Percentiles rank a stretch among this genome's conserved stretches.
Conservation (phyloP, 1,284 basidiomycete genomes). For the Rhodotorula mucilaginosa region DNA sequence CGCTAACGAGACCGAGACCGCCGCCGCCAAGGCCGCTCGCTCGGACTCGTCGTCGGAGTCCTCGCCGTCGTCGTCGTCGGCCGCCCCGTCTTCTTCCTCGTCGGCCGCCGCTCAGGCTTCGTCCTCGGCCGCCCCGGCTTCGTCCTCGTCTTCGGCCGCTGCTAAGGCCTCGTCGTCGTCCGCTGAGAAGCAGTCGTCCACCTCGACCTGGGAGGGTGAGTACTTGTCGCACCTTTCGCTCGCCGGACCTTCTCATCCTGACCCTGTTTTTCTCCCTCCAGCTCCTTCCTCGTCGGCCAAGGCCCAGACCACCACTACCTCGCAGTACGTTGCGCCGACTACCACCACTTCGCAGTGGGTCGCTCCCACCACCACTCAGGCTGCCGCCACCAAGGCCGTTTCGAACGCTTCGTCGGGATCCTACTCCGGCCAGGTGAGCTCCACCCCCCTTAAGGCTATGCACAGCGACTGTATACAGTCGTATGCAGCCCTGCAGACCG, state of each 20-base stretch:
- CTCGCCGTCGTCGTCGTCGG: conserved; percentile 9
- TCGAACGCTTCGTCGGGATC: conserved; percentile 1
- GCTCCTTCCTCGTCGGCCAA: conserved; percentile 6
- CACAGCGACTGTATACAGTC: too few species aligned
- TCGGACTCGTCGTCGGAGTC: conserved; percentile 4
- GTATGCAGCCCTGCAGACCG: too few species aligned
- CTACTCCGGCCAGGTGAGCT: conserved; percentile 4
- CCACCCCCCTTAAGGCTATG: too few species aligned
- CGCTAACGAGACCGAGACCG: conserved; percentile 40
- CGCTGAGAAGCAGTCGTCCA: background rate
- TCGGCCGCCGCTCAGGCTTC: conserved; percentile 1
- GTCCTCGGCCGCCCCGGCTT: background rate
- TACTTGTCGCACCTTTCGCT: background rate
- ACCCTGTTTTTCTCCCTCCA: background rate
- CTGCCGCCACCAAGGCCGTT: conserved; percentile 3
- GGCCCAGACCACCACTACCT: conserved; percentile 1
- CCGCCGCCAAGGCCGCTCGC: conserved; percentile 32
- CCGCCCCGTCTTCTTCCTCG: conserved; percentile 7
- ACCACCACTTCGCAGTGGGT: background rate
- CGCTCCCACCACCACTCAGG: conserved; percentile 1
- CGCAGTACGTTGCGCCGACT: background rate
- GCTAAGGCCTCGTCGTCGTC: background rate
- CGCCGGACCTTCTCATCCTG: background rate
- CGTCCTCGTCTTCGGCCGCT: background rate
- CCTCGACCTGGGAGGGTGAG: conserved; percentile 2